A percentile compares a stretch with the other conserved stretches of the same genome.
Evolutionary conservation across 192 early-diverging fungal species (phyloP).

Genomic region (Umbelopsis sp.): DNA sequence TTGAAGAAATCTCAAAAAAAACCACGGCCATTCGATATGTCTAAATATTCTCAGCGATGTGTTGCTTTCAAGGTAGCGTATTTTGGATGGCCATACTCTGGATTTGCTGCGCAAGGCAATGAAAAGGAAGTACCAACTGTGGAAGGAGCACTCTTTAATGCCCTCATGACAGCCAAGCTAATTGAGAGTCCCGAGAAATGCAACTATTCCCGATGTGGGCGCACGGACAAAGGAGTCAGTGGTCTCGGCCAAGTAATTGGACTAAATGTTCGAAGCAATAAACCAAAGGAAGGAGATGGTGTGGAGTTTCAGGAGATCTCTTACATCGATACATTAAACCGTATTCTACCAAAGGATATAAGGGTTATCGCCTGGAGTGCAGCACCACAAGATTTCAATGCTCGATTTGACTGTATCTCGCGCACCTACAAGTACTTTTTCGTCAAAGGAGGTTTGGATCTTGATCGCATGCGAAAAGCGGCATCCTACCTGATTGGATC

Average conservation of each 20-base stretch:
- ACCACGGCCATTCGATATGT: slow-evolving; percentile 72
- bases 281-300: slow-evolving; percentile 6
- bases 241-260: slow-evolving; percentile 89
- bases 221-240: slow-evolving; percentile 89
- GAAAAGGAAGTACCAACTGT: slow-evolving; percentile 66
- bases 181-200: slow-evolving; percentile 69
- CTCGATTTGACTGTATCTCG: slow-evolving; percentile 82
- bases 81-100: slow-evolving; percentile 89
- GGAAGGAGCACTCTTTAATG: slow-evolving; percentile 85
- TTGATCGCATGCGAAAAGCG: slow-evolving; percentile 76
- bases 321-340: slow-evolving; percentile 84
- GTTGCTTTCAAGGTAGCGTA: slow-evolving; percentile 91
- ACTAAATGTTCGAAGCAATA: slow-evolving; percentile 64
- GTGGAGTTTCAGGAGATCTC: slow-evolving; percentile 62
- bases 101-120: slow-evolving; percentile 75
- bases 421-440: slow-evolving; percentile 95
- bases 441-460: slow-evolving; percentile 63
- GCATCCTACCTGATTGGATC: slow-evolving; percentile 71
- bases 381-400: slow-evolving; percentile 74
- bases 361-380: slow-evolving; percentile 92
- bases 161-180: slow-evolving; percentile 74
- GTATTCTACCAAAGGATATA: slow-evolving; percentile 84
- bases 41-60: slow-evolving; percentile 70
- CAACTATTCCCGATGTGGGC: slow-evolving; percentile 82
- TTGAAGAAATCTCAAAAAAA: slow-evolving; percentile 21